Evolutionary conservation across 179 eudicot species (phyloP).

Genomic region (Actinidia chinensis): DNA sequence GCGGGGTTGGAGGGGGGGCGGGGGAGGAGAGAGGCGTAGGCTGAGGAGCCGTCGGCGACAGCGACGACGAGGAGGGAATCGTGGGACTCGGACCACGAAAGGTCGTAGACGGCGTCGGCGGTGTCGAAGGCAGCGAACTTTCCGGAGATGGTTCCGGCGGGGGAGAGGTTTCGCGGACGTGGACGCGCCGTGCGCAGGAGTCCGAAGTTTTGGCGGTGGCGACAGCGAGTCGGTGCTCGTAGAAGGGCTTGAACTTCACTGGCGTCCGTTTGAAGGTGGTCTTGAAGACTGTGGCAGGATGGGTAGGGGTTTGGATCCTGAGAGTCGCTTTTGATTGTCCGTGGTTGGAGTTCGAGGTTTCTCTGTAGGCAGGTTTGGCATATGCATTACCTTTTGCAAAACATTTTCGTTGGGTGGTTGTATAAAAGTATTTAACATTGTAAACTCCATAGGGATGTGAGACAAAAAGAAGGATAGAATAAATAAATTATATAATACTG

Average conservation of each 20-base stretch:
- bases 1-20: slow-evolving; percentile 71
- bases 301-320: not conserved
- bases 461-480: no score
- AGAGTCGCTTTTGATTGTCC: no score
- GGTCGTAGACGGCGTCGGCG: slow-evolving; percentile 87
- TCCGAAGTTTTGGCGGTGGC: slow-evolving; percentile 93
- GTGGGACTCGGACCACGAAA: slow-evolving; percentile 93
- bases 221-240: slow-evolving; percentile 78
- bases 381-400: no score
- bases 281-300: slow-evolving; percentile 75
- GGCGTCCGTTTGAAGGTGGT: slow-evolving; percentile 89
- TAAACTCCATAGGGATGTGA: no score
- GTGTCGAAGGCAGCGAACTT: slow-evolving; percentile 84
- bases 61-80: slow-evolving; percentile 80
- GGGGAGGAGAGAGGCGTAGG: slow-evolving; percentile 74
- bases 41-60: slow-evolving; percentile 82
- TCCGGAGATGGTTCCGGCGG: slow-evolving; percentile 49
- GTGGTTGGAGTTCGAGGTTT: no score
- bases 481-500: no score
- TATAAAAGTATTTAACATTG: no score
- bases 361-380: no score
- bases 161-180: slow-evolving; percentile 69
- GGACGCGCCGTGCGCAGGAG: slow-evolving; percentile 92
- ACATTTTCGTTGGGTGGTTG: no score
- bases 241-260: slow-evolving; percentile 89